Conservation (phyloP, 1,284 basidiomycete genomes). For the Apiotrichum porosum region DNA sequence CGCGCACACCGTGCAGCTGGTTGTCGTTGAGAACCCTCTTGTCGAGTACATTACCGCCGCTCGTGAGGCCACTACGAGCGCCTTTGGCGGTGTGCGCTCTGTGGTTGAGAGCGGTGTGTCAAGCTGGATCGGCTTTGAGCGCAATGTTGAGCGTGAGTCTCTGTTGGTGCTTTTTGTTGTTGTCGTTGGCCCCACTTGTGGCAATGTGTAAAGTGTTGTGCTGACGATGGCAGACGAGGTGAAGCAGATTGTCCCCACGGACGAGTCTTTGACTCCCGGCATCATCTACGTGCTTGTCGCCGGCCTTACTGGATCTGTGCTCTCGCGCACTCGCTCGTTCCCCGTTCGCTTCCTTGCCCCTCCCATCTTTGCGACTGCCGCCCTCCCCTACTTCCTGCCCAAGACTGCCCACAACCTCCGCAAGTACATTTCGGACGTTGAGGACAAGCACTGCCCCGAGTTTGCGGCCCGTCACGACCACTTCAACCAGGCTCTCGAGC, state of each 20-base stretch:
- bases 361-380: conserved; percentile 61
- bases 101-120: conserved; percentile 66
- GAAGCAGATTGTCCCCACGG: conserved; percentile 69
- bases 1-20: conserved; percentile 56
- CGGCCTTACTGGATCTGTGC: conserved; percentile 76
- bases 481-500: conserved; percentile 59
- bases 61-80: conserved; percentile 57
- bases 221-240: conserved; percentile 65
- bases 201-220: no score
- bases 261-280: conserved; percentile 79
- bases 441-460: conserved; percentile 63
- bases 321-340: conserved; percentile 69
- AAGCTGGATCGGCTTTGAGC: conserved; percentile 75
- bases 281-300: conserved; percentile 81
- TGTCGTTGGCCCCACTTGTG: neutral
- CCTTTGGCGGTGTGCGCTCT: conserved; percentile 57
- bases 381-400: conserved; percentile 73
- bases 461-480: conserved; percentile 65
- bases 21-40: conserved; percentile 66
- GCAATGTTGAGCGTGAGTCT: conserved; percentile 71
- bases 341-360: conserved; percentile 65
- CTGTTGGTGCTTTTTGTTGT: neutral
- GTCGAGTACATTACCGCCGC: conserved; percentile 65
- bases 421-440: conserved; percentile 62
- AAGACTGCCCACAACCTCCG: conserved; percentile 67